Conservation (phyloP, 2,329 filamentous ascomycete genomes). For the Epicoccum sorghinum region DNA sequence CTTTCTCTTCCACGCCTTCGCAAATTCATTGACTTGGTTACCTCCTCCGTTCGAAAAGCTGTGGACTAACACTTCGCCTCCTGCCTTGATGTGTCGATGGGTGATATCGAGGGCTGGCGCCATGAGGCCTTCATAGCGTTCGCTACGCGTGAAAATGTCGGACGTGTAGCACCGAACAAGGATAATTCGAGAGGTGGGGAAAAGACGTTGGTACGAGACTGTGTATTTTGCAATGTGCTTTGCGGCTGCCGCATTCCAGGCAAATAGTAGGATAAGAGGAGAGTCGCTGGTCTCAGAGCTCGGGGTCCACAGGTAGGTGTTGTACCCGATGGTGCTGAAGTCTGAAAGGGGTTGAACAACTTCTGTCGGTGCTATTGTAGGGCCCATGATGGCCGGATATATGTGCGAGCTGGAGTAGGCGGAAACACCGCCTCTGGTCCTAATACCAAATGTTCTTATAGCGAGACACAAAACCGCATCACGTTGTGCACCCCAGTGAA, state of each 20-base stretch:
- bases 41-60: slow-evolving; percentile 47
- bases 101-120: slow-evolving; percentile 37
- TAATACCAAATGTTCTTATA: too few species aligned
- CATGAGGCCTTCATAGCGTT: slow-evolving; percentile 24
- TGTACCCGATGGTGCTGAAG: slow-evolving; percentile 42
- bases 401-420: not conserved
- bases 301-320: slow-evolving; percentile 41
- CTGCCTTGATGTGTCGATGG: slow-evolving; percentile 25
- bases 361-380: slow-evolving; percentile 8
- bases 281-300: slow-evolving; percentile 6
- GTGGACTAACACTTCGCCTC: slow-evolving; percentile 41
- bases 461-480: too few species aligned
- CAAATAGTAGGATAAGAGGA: slow-evolving; percentile 40
- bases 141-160: slow-evolving; percentile 38
- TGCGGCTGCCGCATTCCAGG: slow-evolving; percentile 45
- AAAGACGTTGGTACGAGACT: slow-evolving; percentile 36
- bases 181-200: slow-evolving; percentile 40
- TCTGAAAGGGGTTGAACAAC: slow-evolving; percentile 33
- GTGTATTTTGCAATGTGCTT: slow-evolving; percentile 49
- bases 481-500: too few species aligned
- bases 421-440: too few species aligned
- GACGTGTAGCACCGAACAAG: slow-evolving; percentile 36
- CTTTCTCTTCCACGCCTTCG: slow-evolving; percentile 35
- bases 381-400: slow-evolving; percentile 11
- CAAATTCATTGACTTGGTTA: slow-evolving; percentile 42